phyloP scores from a whole-genome alignment of 2,329 filamentous ascomycete species.

The Aspergillus flavus region DNA sequence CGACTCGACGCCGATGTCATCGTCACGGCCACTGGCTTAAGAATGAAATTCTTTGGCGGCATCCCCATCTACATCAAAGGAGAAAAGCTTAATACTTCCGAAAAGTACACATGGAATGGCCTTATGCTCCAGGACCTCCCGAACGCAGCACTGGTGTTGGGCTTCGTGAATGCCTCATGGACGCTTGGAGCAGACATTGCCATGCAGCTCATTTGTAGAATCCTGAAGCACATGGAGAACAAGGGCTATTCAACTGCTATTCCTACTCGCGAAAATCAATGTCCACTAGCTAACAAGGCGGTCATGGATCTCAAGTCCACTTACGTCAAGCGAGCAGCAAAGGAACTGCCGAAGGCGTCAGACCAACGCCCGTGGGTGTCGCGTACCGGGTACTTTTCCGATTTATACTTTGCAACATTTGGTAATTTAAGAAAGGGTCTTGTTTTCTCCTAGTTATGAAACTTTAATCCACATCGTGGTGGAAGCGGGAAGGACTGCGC shows the following conservation, averaged over 20 bases:
- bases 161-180: constrained; percentile 37
- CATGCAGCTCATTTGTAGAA: not conserved
- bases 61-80: constrained; percentile 29
- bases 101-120: constrained; percentile 37
- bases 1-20: constrained; percentile 33
- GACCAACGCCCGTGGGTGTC: not conserved
- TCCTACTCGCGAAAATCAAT: not conserved
- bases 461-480: not conserved
- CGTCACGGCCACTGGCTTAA: constrained; percentile 40
- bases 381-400: not conserved
- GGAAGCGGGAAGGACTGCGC: not conserved
- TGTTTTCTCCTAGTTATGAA: not conserved
- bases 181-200: constrained; percentile 35
- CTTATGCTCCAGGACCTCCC: constrained; percentile 38
- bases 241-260: not conserved
- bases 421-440: not conserved
- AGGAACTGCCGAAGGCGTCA: not conserved
- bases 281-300: not conserved
- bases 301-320: not conserved
- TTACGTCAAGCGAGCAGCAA: not conserved
- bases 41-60: constrained; percentile 31
- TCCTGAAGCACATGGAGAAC: not conserved
- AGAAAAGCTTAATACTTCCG: constrained; percentile 17
- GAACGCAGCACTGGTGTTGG: constrained; percentile 33
- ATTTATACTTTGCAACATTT: not conserved